These are phyloP conservation scores for Exophiala sideris DNA, from an alignment of 2,329 filamentous ascomycete genomes.

Conservation along the genomic window DNA sequence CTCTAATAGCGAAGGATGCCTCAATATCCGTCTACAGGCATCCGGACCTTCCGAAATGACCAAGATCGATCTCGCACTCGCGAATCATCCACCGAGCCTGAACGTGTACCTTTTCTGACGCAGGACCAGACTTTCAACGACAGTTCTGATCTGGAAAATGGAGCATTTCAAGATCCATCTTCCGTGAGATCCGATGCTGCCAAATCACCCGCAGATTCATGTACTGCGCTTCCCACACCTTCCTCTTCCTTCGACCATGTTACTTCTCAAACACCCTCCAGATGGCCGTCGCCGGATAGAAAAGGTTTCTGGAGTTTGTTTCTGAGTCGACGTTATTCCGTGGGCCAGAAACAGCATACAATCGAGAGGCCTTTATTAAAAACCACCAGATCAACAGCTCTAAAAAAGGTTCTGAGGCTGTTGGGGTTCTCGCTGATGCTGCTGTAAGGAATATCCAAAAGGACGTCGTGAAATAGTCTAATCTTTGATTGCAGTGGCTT, in stretches of 20 bases:
- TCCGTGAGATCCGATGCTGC: conserved; percentile 7
- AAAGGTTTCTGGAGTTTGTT: conserved; percentile 1
- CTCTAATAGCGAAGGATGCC: conserved; percentile 5
- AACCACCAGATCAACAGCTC: conserved; percentile 6
- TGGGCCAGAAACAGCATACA: conserved; percentile 7
- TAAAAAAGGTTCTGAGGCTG: conserved; percentile 18
- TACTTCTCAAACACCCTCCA: conserved; percentile 1
- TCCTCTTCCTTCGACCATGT: conserved; percentile 7
- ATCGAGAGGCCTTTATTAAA: conserved; percentile 1
- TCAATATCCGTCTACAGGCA: conserved; percentile 6
- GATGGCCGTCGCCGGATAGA: conserved; percentile 14
- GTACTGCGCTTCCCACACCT: conserved; percentile 1
- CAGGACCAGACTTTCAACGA: conserved; percentile 18
- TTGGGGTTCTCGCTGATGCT: conserved; percentile 25
- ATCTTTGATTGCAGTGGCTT: conserved; percentile 31
- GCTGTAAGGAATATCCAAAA: conserved; percentile 14
- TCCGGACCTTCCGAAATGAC: conserved; percentile 16
- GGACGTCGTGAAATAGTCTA: neutral
- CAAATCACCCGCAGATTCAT: conserved; percentile 16
- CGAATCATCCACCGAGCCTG: conserved; percentile 12
- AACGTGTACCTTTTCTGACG: conserved; percentile 21
- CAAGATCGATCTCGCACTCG: neutral
- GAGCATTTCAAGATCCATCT: conserved; percentile 10
- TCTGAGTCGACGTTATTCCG: neutral
- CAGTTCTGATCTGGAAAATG: conserved; percentile 18